phyloP scores from a whole-genome alignment of 495 filamentous ascomycete genomes.

The Penicillium malachiteum region DNA sequence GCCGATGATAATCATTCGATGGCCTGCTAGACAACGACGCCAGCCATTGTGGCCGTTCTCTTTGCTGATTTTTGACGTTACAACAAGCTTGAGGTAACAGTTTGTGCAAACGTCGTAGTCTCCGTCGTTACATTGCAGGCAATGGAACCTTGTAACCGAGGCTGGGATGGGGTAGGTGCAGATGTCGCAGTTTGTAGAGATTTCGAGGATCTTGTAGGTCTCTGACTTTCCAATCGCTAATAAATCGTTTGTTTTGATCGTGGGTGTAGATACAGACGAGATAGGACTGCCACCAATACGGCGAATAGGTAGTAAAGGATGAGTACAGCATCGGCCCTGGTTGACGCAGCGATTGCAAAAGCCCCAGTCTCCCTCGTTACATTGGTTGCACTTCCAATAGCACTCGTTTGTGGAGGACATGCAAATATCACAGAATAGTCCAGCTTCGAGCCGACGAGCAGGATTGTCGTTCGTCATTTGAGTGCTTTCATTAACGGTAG shows the following conservation, averaged over 20 bases:
- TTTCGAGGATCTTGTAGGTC: constrained; percentile 57
- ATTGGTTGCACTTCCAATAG: constrained; percentile 79
- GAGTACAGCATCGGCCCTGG: constrained; percentile 71
- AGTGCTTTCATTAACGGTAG: constrained; percentile 25
- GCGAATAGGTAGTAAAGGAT: constrained; percentile 68
- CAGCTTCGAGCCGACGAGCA: constrained; percentile 62
- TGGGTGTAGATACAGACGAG: constrained; percentile 21
- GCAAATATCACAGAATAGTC: constrained; percentile 81
- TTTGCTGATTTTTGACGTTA: constrained; percentile 57
- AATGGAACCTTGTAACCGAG: constrained; percentile 70
- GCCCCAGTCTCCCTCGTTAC: constrained; percentile 91
- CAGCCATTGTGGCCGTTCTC: constrained; percentile 79
- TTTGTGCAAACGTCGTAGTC: constrained; percentile 79
- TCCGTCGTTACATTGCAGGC: constrained; percentile 63
- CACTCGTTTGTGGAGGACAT: constrained; percentile 68
- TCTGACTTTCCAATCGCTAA: constrained; percentile 38
- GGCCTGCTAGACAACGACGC: constrained; percentile 74
- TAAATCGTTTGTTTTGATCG: constrained; percentile 21
- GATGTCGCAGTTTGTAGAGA: constrained; percentile 70
- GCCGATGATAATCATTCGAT: constrained; percentile 79
- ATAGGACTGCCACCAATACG: constrained; percentile 30
- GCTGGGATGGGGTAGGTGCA: constrained; percentile 71
- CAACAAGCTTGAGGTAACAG: constrained; percentile 69
- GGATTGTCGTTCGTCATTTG: constrained; percentile 64
- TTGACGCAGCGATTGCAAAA: constrained; percentile 84